phyloP scores from a whole-genome alignment of 2,329 filamentous ascomycete species.

The Plenodomus tracheiphilus region DNA sequence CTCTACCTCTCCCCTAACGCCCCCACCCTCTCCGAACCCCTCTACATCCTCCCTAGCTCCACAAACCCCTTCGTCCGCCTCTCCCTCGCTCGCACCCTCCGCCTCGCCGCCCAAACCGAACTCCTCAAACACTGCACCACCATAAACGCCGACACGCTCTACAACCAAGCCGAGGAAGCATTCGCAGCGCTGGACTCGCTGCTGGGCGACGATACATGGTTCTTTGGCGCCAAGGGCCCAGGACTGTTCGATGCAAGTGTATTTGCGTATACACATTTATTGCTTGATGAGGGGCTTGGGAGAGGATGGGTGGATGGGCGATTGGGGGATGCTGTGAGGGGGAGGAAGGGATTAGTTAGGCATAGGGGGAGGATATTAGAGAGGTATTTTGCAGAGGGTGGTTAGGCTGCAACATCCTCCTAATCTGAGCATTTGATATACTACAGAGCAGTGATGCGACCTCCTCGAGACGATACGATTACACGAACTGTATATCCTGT shows the following conservation, averaged over 20 bases:
- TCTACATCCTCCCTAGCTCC: slow-evolving; percentile 71
- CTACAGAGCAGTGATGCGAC: too few species aligned
- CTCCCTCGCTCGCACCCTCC: slow-evolving; percentile 68
- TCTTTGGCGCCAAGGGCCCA: slow-evolving; percentile 62
- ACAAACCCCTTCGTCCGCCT: slow-evolving; percentile 64
- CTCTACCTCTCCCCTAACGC: slow-evolving; percentile 80
- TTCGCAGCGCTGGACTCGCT: slow-evolving; percentile 64
- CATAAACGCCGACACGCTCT: slow-evolving; percentile 61
- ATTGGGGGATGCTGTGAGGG: slow-evolving; percentile 60
- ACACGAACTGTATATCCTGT: too few species aligned
- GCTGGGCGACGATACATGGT: slow-evolving; percentile 63
- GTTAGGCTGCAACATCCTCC: neutral
- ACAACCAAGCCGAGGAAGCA: slow-evolving; percentile 64
- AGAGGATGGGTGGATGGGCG: slow-evolving; percentile 64
- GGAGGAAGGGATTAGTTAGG: slow-evolving; percentile 64
- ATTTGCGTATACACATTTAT: slow-evolving; percentile 84
- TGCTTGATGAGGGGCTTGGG: slow-evolving; percentile 66
- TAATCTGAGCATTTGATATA: too few species aligned
- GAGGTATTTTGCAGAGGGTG: slow-evolving; percentile 50
- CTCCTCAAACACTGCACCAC: slow-evolving; percentile 66
- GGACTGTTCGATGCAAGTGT: slow-evolving; percentile 84
- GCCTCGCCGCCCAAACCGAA: slow-evolving; percentile 72
- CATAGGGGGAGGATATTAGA: slow-evolving; percentile 64
- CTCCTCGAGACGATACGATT: too few species aligned
- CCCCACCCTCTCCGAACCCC: slow-evolving; percentile 62